Conservation (phyloP, 345 rosid genomes). For the Syzygium jambos region DNA sequence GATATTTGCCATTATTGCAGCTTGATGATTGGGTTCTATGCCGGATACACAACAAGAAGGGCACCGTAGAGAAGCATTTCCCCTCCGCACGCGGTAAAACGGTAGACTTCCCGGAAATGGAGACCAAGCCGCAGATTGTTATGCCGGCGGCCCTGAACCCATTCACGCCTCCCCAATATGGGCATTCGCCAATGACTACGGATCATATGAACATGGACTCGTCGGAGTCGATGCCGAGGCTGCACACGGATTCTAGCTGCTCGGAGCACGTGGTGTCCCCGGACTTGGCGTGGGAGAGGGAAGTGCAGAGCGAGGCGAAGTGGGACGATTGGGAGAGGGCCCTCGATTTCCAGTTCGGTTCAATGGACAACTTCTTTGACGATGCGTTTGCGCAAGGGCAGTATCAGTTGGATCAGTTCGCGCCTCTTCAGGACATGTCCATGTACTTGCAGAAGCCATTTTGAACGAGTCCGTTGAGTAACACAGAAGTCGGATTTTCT, state of each 20-base stretch:
- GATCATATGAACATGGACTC: conserved; percentile 25
- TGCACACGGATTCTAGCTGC: conserved; percentile 54
- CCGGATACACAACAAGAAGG: conserved; percentile 83
- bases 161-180: not conserved
- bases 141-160: not conserved
- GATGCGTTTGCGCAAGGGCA: conserved; percentile 42
- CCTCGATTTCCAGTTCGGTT: conserved; percentile 27
- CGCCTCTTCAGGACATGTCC: conserved; percentile 27
- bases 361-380: conserved; percentile 30
- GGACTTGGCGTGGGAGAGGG: conserved; percentile 35
- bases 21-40: conserved; percentile 85
- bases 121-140: conserved; percentile 30
- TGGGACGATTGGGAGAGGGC: conserved; percentile 22
- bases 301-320: conserved; percentile 48
- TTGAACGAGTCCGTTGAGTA: not conserved
- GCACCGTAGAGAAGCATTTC: conserved; percentile 44
- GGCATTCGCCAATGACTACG: not conserved
- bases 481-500: not conserved
- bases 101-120: conserved; percentile 7
- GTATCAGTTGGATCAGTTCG: conserved; percentile 28
- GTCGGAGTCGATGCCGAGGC: conserved; percentile 46
- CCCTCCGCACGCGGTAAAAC: conserved; percentile 9
- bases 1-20: conserved; percentile 22
- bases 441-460: conserved; percentile 13
- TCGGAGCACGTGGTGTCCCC: conserved; percentile 66